A percentile compares a stretch with the other conserved stretches of the same genome.
phyloP scores from a whole-genome alignment of 2,329 filamentous ascomycete species.

The Lachnellula suecica region DNA sequence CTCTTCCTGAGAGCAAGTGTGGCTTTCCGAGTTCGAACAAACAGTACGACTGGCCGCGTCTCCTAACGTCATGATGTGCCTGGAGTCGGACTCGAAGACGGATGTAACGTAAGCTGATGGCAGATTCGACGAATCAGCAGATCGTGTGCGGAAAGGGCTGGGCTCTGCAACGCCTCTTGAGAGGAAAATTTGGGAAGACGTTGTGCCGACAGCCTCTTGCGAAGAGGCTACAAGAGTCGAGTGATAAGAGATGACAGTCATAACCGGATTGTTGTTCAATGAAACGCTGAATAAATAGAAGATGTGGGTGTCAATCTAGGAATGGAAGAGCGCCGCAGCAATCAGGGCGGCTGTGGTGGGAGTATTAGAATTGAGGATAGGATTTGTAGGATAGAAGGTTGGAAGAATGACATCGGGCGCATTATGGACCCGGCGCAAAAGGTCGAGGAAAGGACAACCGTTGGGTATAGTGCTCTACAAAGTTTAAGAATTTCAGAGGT shows the following conservation, averaged over 20 bases:
- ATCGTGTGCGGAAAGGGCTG: slow-evolving; percentile 15
- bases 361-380: not conserved
- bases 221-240: slow-evolving; percentile 23
- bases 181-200: slow-evolving; percentile 48
- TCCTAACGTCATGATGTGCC: slow-evolving; percentile 29
- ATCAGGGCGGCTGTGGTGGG: not conserved
- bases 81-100: slow-evolving; percentile 27
- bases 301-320: not conserved
- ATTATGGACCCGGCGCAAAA: not conserved
- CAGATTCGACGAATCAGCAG: slow-evolving; percentile 20
- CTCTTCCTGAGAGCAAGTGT: not conserved
- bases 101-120: slow-evolving; percentile 23
- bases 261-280: slow-evolving; percentile 2
- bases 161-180: slow-evolving; percentile 43
- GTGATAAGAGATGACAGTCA: slow-evolving; percentile 24
- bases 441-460: slow-evolving; percentile 1
- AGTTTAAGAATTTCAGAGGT: slow-evolving; percentile 6
- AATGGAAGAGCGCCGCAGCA: not conserved
- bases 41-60: slow-evolving; percentile 13
- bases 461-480: slow-evolving; percentile 4
- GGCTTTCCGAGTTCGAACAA: slow-evolving; percentile 1
- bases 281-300: not conserved
- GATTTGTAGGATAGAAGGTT: not conserved
- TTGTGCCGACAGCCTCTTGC: slow-evolving; percentile 31
- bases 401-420: not conserved